phyloP scores from a whole-genome alignment of 1,139 yeast species.

The Kodamaea arcana region DNA sequence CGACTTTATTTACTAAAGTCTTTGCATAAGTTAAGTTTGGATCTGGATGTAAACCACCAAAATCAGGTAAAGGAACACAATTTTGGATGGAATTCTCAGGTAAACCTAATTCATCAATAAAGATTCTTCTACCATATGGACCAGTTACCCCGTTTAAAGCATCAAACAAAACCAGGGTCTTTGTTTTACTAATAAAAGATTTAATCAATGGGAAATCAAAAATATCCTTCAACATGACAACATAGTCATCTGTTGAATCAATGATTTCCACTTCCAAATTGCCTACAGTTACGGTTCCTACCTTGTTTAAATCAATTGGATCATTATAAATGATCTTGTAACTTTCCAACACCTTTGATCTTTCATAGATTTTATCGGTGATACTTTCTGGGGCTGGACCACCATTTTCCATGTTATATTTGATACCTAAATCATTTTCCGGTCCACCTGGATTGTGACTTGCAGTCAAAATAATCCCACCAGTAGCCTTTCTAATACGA shows the following conservation, averaged over 20 bases:
- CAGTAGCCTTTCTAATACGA: conserved; percentile 64
- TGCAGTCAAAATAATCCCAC: conserved; percentile 95
- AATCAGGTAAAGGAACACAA: conserved; percentile 75
- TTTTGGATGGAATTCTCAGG: conserved; percentile 72
- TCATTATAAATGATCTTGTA: conserved; percentile 62
- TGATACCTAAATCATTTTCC: conserved; percentile 85
- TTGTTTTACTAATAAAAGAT: conserved; percentile 53
- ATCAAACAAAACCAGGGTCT: conserved; percentile 78
- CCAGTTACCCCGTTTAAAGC: conserved; percentile 96
- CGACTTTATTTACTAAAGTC: conserved; percentile 81
- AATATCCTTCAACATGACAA: conserved; percentile 72
- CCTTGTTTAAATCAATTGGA: conserved; percentile 51
- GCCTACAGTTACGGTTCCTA: conserved; percentile 55
- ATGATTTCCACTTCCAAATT: conserved; percentile 63
- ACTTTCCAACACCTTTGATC: conserved; percentile 52
- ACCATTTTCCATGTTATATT: conserved; percentile 91
- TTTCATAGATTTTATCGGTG: conserved; percentile 79
- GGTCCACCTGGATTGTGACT: conserved; percentile 99
- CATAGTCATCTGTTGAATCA: conserved; percentile 78
- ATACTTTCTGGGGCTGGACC: conserved; percentile 99
- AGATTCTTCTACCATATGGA: conserved; percentile 86
- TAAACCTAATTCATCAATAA: conserved; percentile 80
- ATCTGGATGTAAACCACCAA: conserved; percentile 97
- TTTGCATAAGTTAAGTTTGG: conserved; percentile 95
- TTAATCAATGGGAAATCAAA: conserved; percentile 85